Evolutionary conservation across 345 rosid genomes (phyloP).

Genomic region (Populus ilicifolia): DNA sequence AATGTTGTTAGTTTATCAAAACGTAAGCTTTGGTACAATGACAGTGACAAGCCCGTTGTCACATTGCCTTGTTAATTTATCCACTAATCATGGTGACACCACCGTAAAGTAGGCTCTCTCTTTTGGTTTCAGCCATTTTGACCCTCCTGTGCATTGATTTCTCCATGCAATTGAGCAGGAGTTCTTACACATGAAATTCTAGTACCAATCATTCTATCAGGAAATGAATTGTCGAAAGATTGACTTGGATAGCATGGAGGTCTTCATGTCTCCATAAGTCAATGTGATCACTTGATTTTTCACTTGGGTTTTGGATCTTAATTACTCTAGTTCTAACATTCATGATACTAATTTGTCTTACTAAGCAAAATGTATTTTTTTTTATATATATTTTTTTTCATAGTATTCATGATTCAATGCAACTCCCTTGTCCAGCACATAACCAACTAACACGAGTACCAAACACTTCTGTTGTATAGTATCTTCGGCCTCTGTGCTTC

Average conservation of each 20-base stretch:
- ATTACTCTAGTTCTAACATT: background rate
- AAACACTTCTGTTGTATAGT: constrained; percentile 18
- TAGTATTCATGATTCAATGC: constrained; percentile 24
- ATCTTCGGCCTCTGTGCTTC: constrained; percentile 28
- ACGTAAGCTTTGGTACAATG: background rate
- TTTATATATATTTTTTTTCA: background rate
- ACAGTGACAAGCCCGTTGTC: background rate
- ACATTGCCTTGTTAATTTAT: background rate
- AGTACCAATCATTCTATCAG: background rate
- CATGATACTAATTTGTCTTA: constrained; percentile 6
- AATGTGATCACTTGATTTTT: background rate
- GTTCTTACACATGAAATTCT: background rate
- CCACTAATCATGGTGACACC: constrained; percentile 17
- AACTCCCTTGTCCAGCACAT: constrained; percentile 46
- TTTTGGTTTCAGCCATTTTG: background rate
- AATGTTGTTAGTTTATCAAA: background rate
- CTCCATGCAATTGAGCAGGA: background rate
- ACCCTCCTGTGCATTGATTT: background rate
- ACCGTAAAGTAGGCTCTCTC: background rate
- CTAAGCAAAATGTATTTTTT: constrained; percentile 11
- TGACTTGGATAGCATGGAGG: background rate
- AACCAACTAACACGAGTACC: constrained; percentile 46
- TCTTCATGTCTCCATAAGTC: background rate
- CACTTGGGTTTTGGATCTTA: no score
- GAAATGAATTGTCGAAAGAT: background rate